phyloP scores from a whole-genome alignment of 371 early-diverging fungal genomes.

The Agmasoma carcini region DNA sequence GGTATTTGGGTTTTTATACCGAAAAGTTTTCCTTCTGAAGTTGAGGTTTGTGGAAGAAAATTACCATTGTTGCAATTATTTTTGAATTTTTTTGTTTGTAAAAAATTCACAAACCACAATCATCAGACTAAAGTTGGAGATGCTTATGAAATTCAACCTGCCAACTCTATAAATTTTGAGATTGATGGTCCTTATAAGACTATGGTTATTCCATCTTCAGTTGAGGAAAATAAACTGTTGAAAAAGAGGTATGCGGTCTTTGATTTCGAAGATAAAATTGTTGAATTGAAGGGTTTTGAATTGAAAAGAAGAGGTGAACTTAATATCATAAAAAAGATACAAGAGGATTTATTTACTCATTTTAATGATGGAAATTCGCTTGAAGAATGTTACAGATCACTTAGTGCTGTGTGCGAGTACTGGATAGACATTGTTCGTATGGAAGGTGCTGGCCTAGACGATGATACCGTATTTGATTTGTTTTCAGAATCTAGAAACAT shows the following conservation, averaged over 20 bases:
- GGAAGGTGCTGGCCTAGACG: slow-evolving; percentile 65
- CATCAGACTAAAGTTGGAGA: slow-evolving; percentile 59
- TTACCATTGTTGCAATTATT: slow-evolving; percentile 86
- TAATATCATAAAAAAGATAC: slow-evolving; percentile 90
- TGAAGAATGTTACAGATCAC: slow-evolving; percentile 72
- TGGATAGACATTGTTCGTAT: slow-evolving; percentile 82
- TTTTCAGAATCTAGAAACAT: slow-evolving; percentile 92
- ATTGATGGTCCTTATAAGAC: slow-evolving; percentile 97
- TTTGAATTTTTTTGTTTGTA: slow-evolving; percentile 88
- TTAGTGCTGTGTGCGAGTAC: slow-evolving; percentile 71
- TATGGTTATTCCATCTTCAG: slow-evolving; percentile 91
- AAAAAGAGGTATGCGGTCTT: slow-evolving; percentile 97
- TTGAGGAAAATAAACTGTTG: slow-evolving; percentile 79
- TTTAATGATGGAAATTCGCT: slow-evolving; percentile 72
- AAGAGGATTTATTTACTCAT: slow-evolving; percentile 74
- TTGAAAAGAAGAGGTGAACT: slow-evolving; percentile 94
- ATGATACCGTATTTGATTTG: slow-evolving; percentile 78
- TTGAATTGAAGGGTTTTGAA: slow-evolving; percentile 98
- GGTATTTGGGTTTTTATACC: slow-evolving; percentile 98
- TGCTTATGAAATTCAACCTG: slow-evolving; percentile 61
- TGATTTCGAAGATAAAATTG: slow-evolving; percentile 76
- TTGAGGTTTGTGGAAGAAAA: slow-evolving; percentile 56
- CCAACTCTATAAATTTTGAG: slow-evolving; percentile 94
- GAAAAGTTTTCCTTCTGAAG: slow-evolving; percentile 72
- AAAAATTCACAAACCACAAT: slow-evolving; percentile 87